phyloP scores from a whole-genome alignment of 225 moss, liverwort and hornwort genomes.

The Physcomitrium patens region DNA sequence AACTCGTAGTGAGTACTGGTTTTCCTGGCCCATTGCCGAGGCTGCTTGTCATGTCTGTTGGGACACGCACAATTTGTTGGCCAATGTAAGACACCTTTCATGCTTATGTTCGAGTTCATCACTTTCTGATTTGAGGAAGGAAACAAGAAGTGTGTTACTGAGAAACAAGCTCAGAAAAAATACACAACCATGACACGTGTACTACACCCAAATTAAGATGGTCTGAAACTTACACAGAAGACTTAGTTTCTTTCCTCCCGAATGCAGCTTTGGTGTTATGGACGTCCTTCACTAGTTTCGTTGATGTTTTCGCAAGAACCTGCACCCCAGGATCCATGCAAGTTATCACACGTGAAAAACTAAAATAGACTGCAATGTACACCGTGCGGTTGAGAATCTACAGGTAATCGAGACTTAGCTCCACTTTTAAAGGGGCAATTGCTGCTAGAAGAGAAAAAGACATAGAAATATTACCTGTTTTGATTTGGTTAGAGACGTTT shows the following conservation, averaged over 20 bases:
- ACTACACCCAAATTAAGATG: not conserved
- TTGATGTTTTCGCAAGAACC: slow-evolving; percentile 20
- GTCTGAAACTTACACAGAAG: slow-evolving; percentile 27
- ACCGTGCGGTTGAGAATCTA: no score
- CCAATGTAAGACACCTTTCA: not conserved
- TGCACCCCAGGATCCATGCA: not conserved
- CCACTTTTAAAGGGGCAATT: no score
- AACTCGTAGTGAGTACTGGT: slow-evolving; percentile 41
- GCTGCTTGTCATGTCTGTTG: slow-evolving; percentile 31
- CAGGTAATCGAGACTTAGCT: no score
- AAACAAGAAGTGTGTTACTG: not conserved
- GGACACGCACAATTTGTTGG: not conserved
- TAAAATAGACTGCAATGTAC: not conserved
- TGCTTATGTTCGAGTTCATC: not conserved
- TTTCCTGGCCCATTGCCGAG: slow-evolving; percentile 36
- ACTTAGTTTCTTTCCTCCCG: slow-evolving; percentile 36
- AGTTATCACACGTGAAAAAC: not conserved
- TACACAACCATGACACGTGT: not conserved
- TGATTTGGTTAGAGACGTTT: slow-evolving; percentile 24
- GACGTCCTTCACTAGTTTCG: slow-evolving; percentile 32
- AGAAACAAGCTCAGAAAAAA: not conserved
- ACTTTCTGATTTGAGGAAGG: not conserved
- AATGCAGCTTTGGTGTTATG: slow-evolving; percentile 27
- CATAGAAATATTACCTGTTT: slow-evolving; percentile 19
- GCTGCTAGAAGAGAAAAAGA: not conserved